These are phyloP conservation scores for Candida loeiensis DNA, from an alignment of 805 yeast genomes.

Conservation along the genomic window DNA sequence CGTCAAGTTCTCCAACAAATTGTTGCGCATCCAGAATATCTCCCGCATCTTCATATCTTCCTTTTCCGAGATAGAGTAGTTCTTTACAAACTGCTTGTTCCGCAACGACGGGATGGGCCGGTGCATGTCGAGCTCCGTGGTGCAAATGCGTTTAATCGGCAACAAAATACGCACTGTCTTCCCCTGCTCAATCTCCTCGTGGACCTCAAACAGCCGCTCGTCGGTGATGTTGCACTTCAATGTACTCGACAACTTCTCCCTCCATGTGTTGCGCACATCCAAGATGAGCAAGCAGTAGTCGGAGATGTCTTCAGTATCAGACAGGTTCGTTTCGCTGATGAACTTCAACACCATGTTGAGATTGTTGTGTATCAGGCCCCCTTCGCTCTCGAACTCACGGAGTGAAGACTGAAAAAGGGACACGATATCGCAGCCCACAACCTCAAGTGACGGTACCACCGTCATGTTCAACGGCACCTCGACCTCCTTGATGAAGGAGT, in stretches of 20 bases:
- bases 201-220: slow-evolving; percentile 23
- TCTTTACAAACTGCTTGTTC: slow-evolving; percentile 66
- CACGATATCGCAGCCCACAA: slow-evolving; percentile 71
- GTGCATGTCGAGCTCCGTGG: slow-evolving; percentile 40
- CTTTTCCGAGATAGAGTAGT: slow-evolving; percentile 48
- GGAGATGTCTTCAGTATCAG: slow-evolving; percentile 28
- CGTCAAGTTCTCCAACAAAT: slow-evolving; percentile 51
- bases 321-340: slow-evolving; percentile 22
- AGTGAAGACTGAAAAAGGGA: slow-evolving; percentile 43
- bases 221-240: slow-evolving; percentile 29
- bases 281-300: slow-evolving; percentile 63
- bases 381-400: slow-evolving; percentile 14
- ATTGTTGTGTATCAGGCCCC: slow-evolving; percentile 9
- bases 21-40: slow-evolving; percentile 78
- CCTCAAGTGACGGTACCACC: slow-evolving; percentile 68
- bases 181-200: slow-evolving; percentile 26
- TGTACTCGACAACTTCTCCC: slow-evolving; percentile 40
- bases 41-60: slow-evolving; percentile 57
- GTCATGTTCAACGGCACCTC: slow-evolving; percentile 68
- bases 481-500: slow-evolving; percentile 48
- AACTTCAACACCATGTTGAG: slow-evolving; percentile 28
- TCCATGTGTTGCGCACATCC: slow-evolving; percentile 83
- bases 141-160: slow-evolving; percentile 59
- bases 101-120: slow-evolving; percentile 67
- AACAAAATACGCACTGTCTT: slow-evolving; percentile 55